Conservation (phyloP, 2,329 filamentous ascomycete genomes). For the Stachybotrys chlorohalonatus region DNA sequence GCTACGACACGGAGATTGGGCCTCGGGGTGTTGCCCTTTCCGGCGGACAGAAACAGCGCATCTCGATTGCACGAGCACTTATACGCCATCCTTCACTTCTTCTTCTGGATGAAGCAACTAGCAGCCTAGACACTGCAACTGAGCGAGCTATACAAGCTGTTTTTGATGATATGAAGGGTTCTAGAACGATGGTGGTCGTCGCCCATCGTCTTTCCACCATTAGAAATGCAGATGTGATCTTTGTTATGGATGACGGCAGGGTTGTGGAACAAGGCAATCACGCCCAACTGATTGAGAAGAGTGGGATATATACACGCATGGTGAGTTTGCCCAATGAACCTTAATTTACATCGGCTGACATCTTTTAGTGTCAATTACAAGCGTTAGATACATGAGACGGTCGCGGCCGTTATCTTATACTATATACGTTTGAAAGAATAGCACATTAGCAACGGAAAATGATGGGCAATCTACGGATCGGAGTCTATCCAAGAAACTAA, state of each 20-base stretch:
- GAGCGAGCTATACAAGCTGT: not conserved
- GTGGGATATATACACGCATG: not conserved
- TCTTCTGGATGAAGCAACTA: not conserved
- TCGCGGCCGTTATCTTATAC: too few relatives aligned
- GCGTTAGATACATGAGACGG: not conserved
- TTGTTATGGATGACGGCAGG: conserved; percentile 74
- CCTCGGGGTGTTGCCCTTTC: not conserved
- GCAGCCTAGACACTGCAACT: not conserved
- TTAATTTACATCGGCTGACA: not conserved
- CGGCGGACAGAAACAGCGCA: not conserved
- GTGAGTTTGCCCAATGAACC: not conserved
- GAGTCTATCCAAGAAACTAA: too few relatives aligned
- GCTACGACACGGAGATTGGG: not conserved
- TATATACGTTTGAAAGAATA: too few relatives aligned
- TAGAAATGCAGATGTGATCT: conserved; percentile 64
- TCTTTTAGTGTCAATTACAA: not conserved
- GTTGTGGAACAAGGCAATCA: conserved; percentile 78
- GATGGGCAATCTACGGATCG: too few relatives aligned
- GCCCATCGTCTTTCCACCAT: not conserved
- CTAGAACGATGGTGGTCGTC: not conserved
- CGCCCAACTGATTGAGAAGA: conserved; percentile 41
- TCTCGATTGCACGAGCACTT: not conserved
- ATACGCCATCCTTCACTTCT: not conserved
- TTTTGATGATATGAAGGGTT: not conserved
- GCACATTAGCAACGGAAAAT: too few relatives aligned